A percentile compares a stretch with the other conserved stretches of the same genome.
These are phyloP conservation scores for Backusella westeae DNA, from an alignment of 192 early-diverging fungal genomes.

Conservation along the genomic window DNA sequence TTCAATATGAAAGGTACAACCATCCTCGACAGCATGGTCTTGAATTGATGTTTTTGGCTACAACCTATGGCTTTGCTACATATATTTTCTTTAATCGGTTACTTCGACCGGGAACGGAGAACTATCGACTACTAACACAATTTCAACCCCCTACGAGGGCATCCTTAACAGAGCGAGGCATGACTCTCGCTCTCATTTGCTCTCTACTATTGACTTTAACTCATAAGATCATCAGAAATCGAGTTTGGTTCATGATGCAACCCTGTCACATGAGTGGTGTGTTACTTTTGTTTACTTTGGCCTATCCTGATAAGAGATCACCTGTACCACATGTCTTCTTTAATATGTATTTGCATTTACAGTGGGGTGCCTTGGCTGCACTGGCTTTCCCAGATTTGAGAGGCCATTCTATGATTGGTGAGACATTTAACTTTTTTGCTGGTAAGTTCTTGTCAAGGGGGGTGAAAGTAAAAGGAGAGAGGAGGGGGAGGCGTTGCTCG, in stretches of 20 bases:
- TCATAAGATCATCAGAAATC: conserved; percentile 43
- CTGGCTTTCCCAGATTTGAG: conserved; percentile 50
- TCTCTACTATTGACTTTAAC: conserved; percentile 40
- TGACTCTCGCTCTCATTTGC: conserved; percentile 29
- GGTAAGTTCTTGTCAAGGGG: conserved; percentile 27
- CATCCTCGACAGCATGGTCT: conserved; percentile 47
- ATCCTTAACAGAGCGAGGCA: conserved; percentile 28
- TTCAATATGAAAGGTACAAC: conserved; percentile 39
- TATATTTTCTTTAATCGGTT: conserved; percentile 34
- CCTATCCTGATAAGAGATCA: conserved; percentile 41
- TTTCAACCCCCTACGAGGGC: conserved; percentile 25
- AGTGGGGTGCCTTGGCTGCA: conserved; percentile 53
- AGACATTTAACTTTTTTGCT: conserved; percentile 51
- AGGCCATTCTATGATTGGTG: conserved; percentile 42
- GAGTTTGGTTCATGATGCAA: conserved; percentile 44
- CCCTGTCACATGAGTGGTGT: conserved; percentile 56
- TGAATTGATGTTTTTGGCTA: conserved; percentile 41
- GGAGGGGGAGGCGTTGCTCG: background rate
- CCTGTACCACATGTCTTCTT: conserved; percentile 40
- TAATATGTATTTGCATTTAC: conserved; percentile 53
- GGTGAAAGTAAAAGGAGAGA: background rate
- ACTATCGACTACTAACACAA: conserved; percentile 23
- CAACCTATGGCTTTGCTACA: conserved; percentile 36
- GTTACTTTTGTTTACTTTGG: conserved; percentile 41
- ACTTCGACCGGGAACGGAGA: conserved; percentile 13